Evolutionary conservation across 2,329 filamentous ascomycete genomes (phyloP).

Genomic region (Hypoxylon sp.): DNA sequence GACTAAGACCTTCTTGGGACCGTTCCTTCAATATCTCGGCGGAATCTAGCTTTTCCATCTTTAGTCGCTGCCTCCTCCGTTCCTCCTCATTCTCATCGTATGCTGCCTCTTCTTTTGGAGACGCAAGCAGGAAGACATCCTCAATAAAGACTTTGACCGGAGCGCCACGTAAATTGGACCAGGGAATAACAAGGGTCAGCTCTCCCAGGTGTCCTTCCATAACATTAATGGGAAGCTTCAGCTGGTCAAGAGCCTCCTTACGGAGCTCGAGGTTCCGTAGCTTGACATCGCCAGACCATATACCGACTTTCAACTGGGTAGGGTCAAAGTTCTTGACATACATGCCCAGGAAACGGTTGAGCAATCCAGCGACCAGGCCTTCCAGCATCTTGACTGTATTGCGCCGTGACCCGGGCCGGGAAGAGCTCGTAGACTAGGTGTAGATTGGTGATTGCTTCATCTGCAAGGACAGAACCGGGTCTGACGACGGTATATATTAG

Average conservation of each 20-base stretch:
- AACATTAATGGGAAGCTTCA: conserved; percentile 96
- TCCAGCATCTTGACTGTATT: conserved; percentile 83
- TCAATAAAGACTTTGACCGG: conserved; percentile 96
- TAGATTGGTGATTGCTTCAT: conserved; percentile 49
- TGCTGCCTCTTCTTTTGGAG: conserved; percentile 93
- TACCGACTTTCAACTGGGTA: conserved; percentile 96
- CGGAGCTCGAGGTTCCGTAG: conserved; percentile 91
- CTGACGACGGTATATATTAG: conserved; percentile 1
- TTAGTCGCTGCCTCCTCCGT: conserved; percentile 85
- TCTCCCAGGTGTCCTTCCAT: conserved; percentile 93
- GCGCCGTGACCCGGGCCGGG: conserved; percentile 81
- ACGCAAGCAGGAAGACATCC: conserved; percentile 95
- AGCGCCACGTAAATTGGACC: conserved; percentile 95
- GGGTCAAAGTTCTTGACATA: conserved; percentile 99
- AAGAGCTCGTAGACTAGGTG: conserved; percentile 46
- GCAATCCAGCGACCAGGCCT: conserved; percentile 93
- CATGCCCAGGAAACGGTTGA: conserved; percentile 99
- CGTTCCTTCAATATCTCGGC: conserved; percentile 94
- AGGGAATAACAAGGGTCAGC: conserved; percentile 92
- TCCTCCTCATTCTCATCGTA: conserved; percentile 96
- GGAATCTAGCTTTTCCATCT: conserved; percentile 98
- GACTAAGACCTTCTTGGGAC: conserved; percentile 90
- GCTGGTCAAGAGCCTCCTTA: conserved; percentile 94
- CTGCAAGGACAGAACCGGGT: conserved; percentile 28
- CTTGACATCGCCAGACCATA: conserved; percentile 99